phyloP scores from a whole-genome alignment of 2,329 filamentous ascomycete species.

The Eutypa lata region DNA sequence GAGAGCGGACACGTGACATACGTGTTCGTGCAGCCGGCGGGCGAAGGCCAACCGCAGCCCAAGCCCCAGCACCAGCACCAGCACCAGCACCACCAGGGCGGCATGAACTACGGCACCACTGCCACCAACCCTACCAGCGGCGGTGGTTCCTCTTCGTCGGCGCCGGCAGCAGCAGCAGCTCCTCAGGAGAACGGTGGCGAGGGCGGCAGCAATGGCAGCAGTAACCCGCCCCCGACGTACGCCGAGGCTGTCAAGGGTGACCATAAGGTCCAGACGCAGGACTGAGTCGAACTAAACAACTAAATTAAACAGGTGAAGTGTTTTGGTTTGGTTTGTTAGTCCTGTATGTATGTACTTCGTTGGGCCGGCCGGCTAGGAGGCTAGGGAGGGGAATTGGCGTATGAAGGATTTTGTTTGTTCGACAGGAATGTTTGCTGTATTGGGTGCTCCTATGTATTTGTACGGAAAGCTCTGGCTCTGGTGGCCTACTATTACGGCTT shows the following conservation, averaged over 20 bases:
- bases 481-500: too few relatives aligned
- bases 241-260: constrained; percentile 87
- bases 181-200: constrained; percentile 11
- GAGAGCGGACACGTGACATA: constrained; percentile 66
- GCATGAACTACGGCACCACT: constrained; percentile 48
- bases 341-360: too few relatives aligned
- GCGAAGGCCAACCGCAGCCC: constrained; percentile 25
- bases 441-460: too few relatives aligned
- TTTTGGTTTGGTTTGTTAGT: too few relatives aligned
- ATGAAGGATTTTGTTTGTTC: too few relatives aligned
- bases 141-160: constrained; percentile 17
- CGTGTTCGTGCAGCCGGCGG: constrained; percentile 63
- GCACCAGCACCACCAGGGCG: constrained; percentile 29
- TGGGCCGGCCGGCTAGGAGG: too few relatives aligned
- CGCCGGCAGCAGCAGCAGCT: constrained; percentile 25
- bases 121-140: constrained; percentile 28
- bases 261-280: constrained; percentile 77
- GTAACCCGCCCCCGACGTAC: constrained; percentile 74
- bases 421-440: too few relatives aligned
- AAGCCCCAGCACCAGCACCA: constrained; percentile 26
- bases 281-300: constrained; percentile 32
- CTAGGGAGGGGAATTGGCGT: too few relatives aligned
- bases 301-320: too few relatives aligned
- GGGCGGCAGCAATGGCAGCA: constrained; percentile 42
- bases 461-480: too few relatives aligned